Evolutionary conservation across 352 stramenopile species (phyloP).

Genomic region (Phytophthora europaea): DNA sequence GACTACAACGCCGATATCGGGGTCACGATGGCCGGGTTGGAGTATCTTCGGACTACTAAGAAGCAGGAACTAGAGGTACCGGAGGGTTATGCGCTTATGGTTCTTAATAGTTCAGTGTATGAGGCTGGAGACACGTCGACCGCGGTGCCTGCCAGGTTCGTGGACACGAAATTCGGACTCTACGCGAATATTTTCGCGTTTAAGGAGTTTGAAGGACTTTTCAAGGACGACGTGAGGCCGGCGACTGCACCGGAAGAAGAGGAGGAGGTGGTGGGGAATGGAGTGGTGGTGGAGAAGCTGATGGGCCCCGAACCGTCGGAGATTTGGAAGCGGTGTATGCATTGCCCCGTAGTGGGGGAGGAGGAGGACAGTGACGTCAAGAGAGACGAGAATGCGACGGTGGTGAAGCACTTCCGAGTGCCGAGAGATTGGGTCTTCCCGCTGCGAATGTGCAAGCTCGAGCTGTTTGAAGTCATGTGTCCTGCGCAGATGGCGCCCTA

Average conservation of each 20-base stretch:
- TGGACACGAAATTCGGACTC: constrained; percentile 62
- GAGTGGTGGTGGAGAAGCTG: constrained; percentile 35
- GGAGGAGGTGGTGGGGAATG: constrained; percentile 36
- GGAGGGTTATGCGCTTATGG: constrained; percentile 50
- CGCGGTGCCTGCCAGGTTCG: constrained; percentile 46
- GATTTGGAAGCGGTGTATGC: constrained; percentile 45
- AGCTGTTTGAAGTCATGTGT: constrained; percentile 59
- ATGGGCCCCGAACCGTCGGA: constrained; percentile 48
- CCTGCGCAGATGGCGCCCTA: constrained; percentile 53
- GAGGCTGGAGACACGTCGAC: constrained; percentile 32
- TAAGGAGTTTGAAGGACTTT: constrained; percentile 43
- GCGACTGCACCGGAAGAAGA: constrained; percentile 15
- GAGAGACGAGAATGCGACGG: not conserved
- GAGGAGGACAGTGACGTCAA: constrained; percentile 22
- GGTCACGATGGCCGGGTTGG: constrained; percentile 34
- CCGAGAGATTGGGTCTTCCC: constrained; percentile 67
- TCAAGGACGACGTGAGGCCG: constrained; percentile 37
- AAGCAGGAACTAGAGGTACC: constrained; percentile 38
- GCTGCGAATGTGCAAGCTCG: constrained; percentile 48
- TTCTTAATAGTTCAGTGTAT: constrained; percentile 55
- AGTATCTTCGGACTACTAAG: constrained; percentile 29
- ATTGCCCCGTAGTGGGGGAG: constrained; percentile 41
- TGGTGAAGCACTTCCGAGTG: constrained; percentile 49
- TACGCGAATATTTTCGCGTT: constrained; percentile 68
- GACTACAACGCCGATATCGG: constrained; percentile 64